Base-by-base conservation (phyloP, 495 filamentous ascomycete species). In the Aspergillus conjunctus region DNA sequence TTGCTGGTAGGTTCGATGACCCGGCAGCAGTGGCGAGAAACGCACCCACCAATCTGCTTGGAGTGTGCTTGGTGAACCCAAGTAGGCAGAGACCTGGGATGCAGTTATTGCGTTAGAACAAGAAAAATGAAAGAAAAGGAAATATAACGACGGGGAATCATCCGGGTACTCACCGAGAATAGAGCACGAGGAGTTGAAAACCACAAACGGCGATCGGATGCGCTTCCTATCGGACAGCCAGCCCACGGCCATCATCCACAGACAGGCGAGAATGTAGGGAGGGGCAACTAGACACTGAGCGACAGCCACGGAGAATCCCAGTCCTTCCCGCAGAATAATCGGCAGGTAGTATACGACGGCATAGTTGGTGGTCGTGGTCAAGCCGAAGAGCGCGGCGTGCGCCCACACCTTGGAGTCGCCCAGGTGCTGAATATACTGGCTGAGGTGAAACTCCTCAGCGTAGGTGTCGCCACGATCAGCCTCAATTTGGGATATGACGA, bases 271-370 rank as follows among this genome's bases (percentile, higher is more conserved):
- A 37, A 37, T 37, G 34, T 37, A 37, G 8, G 34, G 83, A 10
- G 85, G 83, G 0, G 82, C 82, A 53, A 81, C 72, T 0, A 87
- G 76, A 70, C 83, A 86, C 67, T 86, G 82, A 0, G 83, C 58
- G 30, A 67, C 67, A 8, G 68, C 81, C 15, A 81, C 67, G 63
- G 80, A 81, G 59, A 88, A 89, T 0, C 82, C 82, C 73, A 90
- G 83, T 1, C 86, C 86, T 52, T 73, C 76, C 60, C 86, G 72
- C 11, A 89, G 69, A 48, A 88, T 88, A 45, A 85, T 87, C 3
- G 87, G 85, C 1, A 88, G 68, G 32, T 85, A 85, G 63, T 86
- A 88, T 0, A 80, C 85, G 14, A 87, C 72, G 3, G 76, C 78
- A 18, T 85, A 85, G 22, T 78, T 72, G 61, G 76, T 71, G 39